Conservation (phyloP, 1,284 basidiomycete genomes). For the Amylostereum areolatum region DNA sequence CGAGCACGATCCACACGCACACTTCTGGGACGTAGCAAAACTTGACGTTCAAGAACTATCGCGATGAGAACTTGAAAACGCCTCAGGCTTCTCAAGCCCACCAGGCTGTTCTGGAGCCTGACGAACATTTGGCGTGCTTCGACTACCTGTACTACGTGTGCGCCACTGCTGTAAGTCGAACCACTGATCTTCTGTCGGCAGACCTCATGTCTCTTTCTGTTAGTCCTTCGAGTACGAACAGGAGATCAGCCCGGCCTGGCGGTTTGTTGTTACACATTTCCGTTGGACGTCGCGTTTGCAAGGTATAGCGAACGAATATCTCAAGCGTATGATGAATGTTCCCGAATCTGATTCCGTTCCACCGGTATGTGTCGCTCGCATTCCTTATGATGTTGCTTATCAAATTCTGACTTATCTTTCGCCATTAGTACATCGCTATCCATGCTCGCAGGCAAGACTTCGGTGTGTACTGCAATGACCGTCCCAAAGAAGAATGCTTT, state of each 20-base stretch:
- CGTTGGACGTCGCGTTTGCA: slow-evolving; percentile 36
- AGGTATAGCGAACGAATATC: slow-evolving; percentile 31
- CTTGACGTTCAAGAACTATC: slow-evolving; percentile 38
- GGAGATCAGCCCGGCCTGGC: slow-evolving; percentile 46
- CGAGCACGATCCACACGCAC: slow-evolving; percentile 34
- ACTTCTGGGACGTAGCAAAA: slow-evolving; percentile 40
- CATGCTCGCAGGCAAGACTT: slow-evolving; percentile 66
- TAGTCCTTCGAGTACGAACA: slow-evolving; percentile 37
- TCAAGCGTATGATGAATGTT: slow-evolving; percentile 35
- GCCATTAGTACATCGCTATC: slow-evolving; percentile 50
- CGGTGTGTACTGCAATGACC: slow-evolving; percentile 38
- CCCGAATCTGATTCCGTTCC: slow-evolving; percentile 31
- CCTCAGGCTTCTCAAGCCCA: slow-evolving; percentile 31
- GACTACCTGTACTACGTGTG: slow-evolving; percentile 50
- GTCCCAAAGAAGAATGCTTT: slow-evolving; percentile 49
- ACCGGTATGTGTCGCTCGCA: slow-evolving; percentile 25
- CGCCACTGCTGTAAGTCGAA: slow-evolving; percentile 25
- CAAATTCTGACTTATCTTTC: neutral
- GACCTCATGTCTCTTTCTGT: neutral
- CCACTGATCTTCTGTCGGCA: slow-evolving; percentile 1
- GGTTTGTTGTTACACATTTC: slow-evolving; percentile 38
- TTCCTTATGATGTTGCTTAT: slow-evolving; percentile 20
- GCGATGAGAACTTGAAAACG: slow-evolving; percentile 24
- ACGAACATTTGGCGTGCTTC: slow-evolving; percentile 47
- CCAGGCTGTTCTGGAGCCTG: slow-evolving; percentile 32